Percentiles rank a stretch among this genome's conserved stretches.
phyloP scores from a whole-genome alignment of 2,329 filamentous ascomycete species.

The Epichloe hybrida region DNA sequence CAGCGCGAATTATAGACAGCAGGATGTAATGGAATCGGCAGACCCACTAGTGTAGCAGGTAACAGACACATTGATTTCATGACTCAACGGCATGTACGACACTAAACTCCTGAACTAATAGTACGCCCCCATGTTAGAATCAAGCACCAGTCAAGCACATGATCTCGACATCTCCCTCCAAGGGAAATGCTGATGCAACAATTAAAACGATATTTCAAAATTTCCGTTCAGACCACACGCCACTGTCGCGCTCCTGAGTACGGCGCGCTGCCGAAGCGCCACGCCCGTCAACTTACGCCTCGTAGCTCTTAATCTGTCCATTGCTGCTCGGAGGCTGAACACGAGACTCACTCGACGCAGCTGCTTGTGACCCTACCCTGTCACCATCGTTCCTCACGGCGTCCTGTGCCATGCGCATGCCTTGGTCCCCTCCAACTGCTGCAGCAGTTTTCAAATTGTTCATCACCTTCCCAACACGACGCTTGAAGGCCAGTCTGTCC shows the following conservation, averaged over 20 bases:
- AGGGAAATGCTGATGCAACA: not conserved
- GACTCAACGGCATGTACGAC: not conserved
- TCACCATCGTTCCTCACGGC: conserved; percentile 31
- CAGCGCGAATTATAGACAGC: too few species aligned
- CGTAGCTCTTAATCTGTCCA: conserved; percentile 43
- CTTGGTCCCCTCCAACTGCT: conserved; percentile 34
- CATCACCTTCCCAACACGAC: conserved; percentile 71
- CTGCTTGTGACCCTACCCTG: conserved; percentile 38
- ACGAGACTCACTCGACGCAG: conserved; percentile 25
- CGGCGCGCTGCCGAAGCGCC: not conserved
- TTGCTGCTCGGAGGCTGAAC: conserved; percentile 42
- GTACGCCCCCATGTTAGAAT: not conserved
- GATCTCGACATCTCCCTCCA: not conserved
- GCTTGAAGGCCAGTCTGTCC: conserved; percentile 81
- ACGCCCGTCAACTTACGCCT: conserved; percentile 25
- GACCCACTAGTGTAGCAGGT: too few species aligned
- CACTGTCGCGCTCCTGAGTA: not conserved
- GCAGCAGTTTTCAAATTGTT: conserved; percentile 51
- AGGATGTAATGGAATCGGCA: too few species aligned
- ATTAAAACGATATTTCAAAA: not conserved
- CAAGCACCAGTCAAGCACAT: not conserved
- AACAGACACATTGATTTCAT: not conserved
- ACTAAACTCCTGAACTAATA: conserved; percentile 2
- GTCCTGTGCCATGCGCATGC: conserved; percentile 33
- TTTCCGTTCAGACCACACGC: not conserved